Evolutionary conservation across 768 basidiomycete genomes (phyloP), one percentile per base, ranked within the genome.

Genomic region (Tephrocybe sp.): DNA sequence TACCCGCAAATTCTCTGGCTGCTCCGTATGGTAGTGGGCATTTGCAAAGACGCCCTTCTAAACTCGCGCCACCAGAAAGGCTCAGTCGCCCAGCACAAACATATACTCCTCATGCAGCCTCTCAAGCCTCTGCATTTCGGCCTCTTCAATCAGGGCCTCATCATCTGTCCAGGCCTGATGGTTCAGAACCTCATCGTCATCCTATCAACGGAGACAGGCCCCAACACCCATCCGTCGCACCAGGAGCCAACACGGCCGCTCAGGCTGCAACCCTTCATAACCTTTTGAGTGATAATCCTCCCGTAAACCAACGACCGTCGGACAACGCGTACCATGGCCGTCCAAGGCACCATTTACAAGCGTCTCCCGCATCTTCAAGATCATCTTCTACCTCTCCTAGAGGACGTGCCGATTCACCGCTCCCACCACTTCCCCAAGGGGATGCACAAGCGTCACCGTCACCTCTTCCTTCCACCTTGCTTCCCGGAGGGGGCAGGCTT

Each of bases 41-140:
- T 11, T 46, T 82, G 34, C 65, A 62, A 23, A 73, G 80, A 49
- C 73, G 79, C 21, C 76, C 81, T 39, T 80, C 83, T 20, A 85
- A 84, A 57, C 60, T 84, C 10, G 63, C 64, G 1, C 74, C 78
- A 17, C 68, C 75, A 3, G 82, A 84, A 45, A 71, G 83, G 36
- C 65, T 85, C 34, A 67, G 71, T 21, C 76, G 77, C n/a, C 75
- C 78, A 44, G 55, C 56, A 48, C 62, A 62, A 6, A 14, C 12
- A 5, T 10, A 26, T 21, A 6, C 24, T 9, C 38, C 21, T 20
- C 12, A 30, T 15, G 20, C 38, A 47, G n/a, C 24, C 24, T 20
- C 17, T 9, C 21, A 26, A 1, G 30, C 25, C 9, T 36, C 9
- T 25, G 11, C 45, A n/a, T 36, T 14, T 9, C 9, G 34, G 4